Base-by-base conservation (phyloP, 495 filamentous ascomycete species). In the Hypoxylon rickii region DNA sequence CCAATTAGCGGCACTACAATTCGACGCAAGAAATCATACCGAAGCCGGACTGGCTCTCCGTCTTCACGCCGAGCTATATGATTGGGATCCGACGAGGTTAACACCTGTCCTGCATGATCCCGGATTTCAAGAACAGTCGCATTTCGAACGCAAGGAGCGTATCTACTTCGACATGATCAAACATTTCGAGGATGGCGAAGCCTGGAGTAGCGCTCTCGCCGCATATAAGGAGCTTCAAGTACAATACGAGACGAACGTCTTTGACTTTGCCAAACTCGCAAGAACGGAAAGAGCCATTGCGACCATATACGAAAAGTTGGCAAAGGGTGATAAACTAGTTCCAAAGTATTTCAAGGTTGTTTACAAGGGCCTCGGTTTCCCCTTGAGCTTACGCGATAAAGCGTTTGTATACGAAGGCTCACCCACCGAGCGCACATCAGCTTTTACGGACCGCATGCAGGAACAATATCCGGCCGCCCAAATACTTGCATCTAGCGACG, bases 101-200 rank as follows among this genome's bases (percentile, higher is more conserved):
- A 78, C 94, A 0, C 80, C 86, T 6, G 81, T 87, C 7, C 73
- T 96, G 1, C 51, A 76, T 1, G 91, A 89, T 34, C 95, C 93
- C 0, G 65, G 76, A 7, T 89, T 95, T 67, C 88, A 90, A 1
- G 83, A 88, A 26, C 94, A 97, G 71, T 88, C 86, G 1, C 83
- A 89, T 2, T 98, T 98, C 65, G 94, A 97, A 52, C 84, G 94
- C 21, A 96, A 95, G 71, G 94, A 97, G 71, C 79, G 85, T 7
- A 78, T 98, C 46, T 97, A 93, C 72, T 92, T 98, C 55, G 81
- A 89, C 45, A 93, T 97, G 76, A 96, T 97, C 66, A 89, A 91
- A 64, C 80, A 93, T 65, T 96, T 91, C 51, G 95, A 97, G 65
- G 89, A 96, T 58, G 91, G 92, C 7, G 85, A 88, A 65, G 89